Conservation (phyloP, 2,329 filamentous ascomycete species). For the Penicillium sp. region DNA sequence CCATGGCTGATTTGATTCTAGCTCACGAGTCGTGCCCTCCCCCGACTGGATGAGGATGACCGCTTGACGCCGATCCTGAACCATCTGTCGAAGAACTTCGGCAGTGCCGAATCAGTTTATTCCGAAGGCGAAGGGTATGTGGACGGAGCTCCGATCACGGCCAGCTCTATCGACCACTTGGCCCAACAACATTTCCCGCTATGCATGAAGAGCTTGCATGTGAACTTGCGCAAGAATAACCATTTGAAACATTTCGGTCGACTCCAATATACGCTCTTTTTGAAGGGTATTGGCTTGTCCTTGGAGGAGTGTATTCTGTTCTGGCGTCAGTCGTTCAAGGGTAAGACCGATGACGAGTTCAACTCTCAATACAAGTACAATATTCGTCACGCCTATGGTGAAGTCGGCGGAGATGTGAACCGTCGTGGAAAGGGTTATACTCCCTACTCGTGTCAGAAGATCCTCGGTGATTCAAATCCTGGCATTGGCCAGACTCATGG, state of each 20-base stretch:
- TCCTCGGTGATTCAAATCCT: slow-evolving; percentile 83
- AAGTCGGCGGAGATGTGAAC: slow-evolving; percentile 90
- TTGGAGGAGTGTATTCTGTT: slow-evolving; percentile 91
- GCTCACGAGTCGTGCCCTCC: slow-evolving; percentile 86
- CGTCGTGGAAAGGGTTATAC: slow-evolving; percentile 83
- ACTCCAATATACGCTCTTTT: slow-evolving; percentile 91
- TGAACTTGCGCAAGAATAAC: slow-evolving; percentile 77
- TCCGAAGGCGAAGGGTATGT: slow-evolving; percentile 63
- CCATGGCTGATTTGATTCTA: slow-evolving; percentile 38
- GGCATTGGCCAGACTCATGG: slow-evolving; percentile 87
- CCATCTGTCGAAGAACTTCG: slow-evolving; percentile 93
- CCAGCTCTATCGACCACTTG: slow-evolving; percentile 74
- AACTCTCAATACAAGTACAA: slow-evolving; percentile 99
- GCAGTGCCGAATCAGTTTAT: slow-evolving; percentile 84
- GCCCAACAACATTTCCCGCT: slow-evolving; percentile 78
- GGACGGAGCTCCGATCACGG: slow-evolving; percentile 71
- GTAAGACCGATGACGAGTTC: slow-evolving; percentile 89
- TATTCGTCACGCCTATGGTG: slow-evolving; percentile 89
- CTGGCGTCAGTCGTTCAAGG: slow-evolving; percentile 83
- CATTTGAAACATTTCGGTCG: slow-evolving; percentile 93
- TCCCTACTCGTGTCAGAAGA: slow-evolving; percentile 92
- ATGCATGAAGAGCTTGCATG: slow-evolving; percentile 92
- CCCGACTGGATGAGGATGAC: slow-evolving; percentile 93
- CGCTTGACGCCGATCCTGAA: slow-evolving; percentile 72
- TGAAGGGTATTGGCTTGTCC: slow-evolving; percentile 90